Base-by-base conservation (phyloP, 768 basidiomycete species). In the Ramaria rubella region DNA sequence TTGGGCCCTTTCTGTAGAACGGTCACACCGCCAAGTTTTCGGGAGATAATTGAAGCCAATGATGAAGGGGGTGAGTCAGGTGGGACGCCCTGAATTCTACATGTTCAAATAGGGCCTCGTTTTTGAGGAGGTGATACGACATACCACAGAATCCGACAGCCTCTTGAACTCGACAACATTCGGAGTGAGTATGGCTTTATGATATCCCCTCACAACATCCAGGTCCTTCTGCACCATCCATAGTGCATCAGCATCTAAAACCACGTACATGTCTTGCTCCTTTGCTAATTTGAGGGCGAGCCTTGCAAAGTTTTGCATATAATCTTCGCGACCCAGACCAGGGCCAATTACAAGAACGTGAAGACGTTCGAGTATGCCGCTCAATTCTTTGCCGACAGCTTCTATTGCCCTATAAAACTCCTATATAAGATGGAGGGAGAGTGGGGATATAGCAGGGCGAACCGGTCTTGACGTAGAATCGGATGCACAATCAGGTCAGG, bases 401-500 rank as follows among this genome's bases (percentile, higher is more conserved):
- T 77, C 75, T 0, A 72, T 62, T 1, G 82, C 62, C 12, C 86
- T 88, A 46, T 21, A 30, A 21, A 42, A n/a, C 14, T 4, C 5
- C 17, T 1, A n/a, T 19, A 42, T 2, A 9, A 7, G 40, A 17
- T n/a, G 4, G 40, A 42, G 17, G 17, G 2, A 42, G 15, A 42
- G n/a, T 17, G n/a, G 34, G n/a, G n/a, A n/a, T n/a, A 36, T 36
- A 42, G n/a, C 40, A 12, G 40, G 12, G 71, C 85, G 58, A 69
- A 89, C 84, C 74, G 70, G 49, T 84, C 79, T 67, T 86, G 79
- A 27, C 78, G 73, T 5, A 99, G 78, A 55, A 98, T 90, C 1
- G 92, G 94, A 65, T 99, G 95, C 0, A 99, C 96, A 65, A 99
- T 99, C 43, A 99, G 73, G 70, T 99, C 94, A 1, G 94, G 94